Base-by-base conservation (phyloP, 2,329 filamentous ascomycete species). In the Phyllosticta citrichinensis region DNA sequence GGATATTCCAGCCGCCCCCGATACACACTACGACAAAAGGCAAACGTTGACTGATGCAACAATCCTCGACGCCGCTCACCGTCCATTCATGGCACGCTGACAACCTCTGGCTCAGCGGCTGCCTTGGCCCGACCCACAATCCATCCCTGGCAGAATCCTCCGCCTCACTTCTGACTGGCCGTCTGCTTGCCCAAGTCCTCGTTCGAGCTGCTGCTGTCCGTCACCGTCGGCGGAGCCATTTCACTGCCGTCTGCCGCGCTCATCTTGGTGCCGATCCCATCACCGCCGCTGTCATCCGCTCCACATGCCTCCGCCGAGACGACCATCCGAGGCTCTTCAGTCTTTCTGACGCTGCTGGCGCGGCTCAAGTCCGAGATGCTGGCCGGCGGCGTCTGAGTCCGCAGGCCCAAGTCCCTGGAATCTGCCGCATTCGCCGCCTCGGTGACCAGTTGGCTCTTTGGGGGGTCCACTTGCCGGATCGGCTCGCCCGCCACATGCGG, bases 401-500 rank as follows among this genome's bases (percentile, higher is more conserved):
- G 77, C 56, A 94, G 69, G 0, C 91, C 91, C 1, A 95, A 75
- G 55, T 85, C 82, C 68, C 85, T 89, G 40, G 40, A n/a, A 47
- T 47, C 40, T 63, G 82, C 79, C 25, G 40, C 54, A 24, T 47
- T 47, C 17, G 40, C 40, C n/a, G 40, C 17, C 6, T n/a, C 40
- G n/a, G 40, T 47, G 14, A 47, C 14, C 40, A 2, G 14, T n/a
- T 47, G 40, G 40, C 17, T 47, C 17, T 17, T n/a, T 8, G 90
- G 84, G 1, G 89, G 76, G 55, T 77, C 73, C 66, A 83, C 83
- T 74, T 96, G 87, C 1, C 83, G 83, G 4, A 96, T 86, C 0
- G 84, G 82, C 57, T 88, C 84, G 3, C 86, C 84, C 40, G 83
- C 78, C 17, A 78, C 79, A 0, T 90, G 89, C 71, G 91, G 84